A percentile compares a stretch with the other conserved stretches of the same genome.
These are phyloP conservation scores for Cucurbitaria berberidis DNA, from an alignment of 2,329 filamentous ascomycete species.

Conservation along the genomic window DNA sequence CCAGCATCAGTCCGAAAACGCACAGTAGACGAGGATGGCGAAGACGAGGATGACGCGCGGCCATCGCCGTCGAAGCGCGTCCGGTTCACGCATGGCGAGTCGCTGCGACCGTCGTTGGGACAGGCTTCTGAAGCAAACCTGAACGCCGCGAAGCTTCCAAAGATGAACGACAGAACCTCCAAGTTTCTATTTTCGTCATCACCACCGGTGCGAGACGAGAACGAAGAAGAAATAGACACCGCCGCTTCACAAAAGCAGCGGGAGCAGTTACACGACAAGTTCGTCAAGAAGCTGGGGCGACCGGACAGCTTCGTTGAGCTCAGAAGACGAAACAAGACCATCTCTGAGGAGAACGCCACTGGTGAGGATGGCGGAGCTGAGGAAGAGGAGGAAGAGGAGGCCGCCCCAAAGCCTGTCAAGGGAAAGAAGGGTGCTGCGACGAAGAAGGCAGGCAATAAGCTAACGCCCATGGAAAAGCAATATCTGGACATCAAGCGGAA, in stretches of 20 bases:
- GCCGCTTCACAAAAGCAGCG: slow-evolving; percentile 64
- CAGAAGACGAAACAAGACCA: slow-evolving; percentile 64
- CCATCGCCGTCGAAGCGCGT: slow-evolving; percentile 49
- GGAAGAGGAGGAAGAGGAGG: slow-evolving; percentile 62
- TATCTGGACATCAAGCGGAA: slow-evolving; percentile 93
- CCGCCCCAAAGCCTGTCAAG: slow-evolving; percentile 58
- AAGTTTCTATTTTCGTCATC: slow-evolving; percentile 66
- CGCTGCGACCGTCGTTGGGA: slow-evolving; percentile 28
- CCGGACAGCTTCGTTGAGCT: slow-evolving; percentile 78
- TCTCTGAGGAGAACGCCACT: slow-evolving; percentile 60
- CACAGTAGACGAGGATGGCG: slow-evolving; percentile 47
- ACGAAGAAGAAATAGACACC: slow-evolving; percentile 54
- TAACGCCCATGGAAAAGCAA: slow-evolving; percentile 94
- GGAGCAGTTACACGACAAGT: slow-evolving; percentile 77
- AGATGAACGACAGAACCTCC: slow-evolving; percentile 59
- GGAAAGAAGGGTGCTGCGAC: slow-evolving; percentile 57
- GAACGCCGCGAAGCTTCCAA: slow-evolving; percentile 41
- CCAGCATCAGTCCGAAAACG: slow-evolving; percentile 32
- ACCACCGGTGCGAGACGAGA: slow-evolving; percentile 42
- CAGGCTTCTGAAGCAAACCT: slow-evolving; percentile 29
- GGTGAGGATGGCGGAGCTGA: slow-evolving; percentile 63
- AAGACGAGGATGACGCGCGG: slow-evolving; percentile 34
- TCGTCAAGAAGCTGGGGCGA: slow-evolving; percentile 87
- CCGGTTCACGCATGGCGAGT: slow-evolving; percentile 25
- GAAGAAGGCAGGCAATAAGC: slow-evolving; percentile 79